Evolutionary conservation across 2,329 filamentous ascomycete species (phyloP), one percentile per base, ranked within the genome.

Genomic region (Penicillium verrucosum): DNA sequence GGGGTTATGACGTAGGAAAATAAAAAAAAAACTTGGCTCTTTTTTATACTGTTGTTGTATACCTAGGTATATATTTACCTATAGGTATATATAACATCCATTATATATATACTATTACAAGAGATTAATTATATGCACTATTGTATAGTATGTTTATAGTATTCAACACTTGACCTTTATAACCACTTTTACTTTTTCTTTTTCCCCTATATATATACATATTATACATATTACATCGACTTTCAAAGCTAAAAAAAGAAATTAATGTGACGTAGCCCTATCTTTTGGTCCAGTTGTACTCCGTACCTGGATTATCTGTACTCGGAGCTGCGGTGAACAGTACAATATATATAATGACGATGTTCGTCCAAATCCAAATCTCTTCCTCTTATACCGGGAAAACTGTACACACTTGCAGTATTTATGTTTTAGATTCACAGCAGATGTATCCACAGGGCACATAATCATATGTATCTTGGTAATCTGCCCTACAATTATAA

Each of bases 1-100:
- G 61, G 62, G 59, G 53, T 54, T 65, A 72, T 72, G 69, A 72
- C 70, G 70, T 72, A 70, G 62, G 64, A 21, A 43, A 46, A 57
- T 40, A 18, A 18, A 18, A 42, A 18, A 42, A 57, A 60, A 58
- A 49, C 51, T 34, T 51, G 45, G 41, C 30, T n/a, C 21, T 30
- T 34, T 34, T 34, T 34, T 18, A 18, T 18, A 18, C 18, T 18
- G 18, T 18, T 18, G 18, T 18, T 18, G 18, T 18, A 18, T 18
- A n/a, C n/a, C n/a, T n/a, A n/a, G n/a, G n/a, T n/a, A 18, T 18
- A 18, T 18, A 18, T 18, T 18, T 18, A 18, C 18, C 18, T 18
- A 18, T 18, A 18, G 18, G 18, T 18, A 18, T 18, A 18, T 18
- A 18, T 18, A 18, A 18, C 18, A 18, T 18, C 18, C 18, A 18